Evolutionary conservation across 2,329 filamentous ascomycete genomes (phyloP).

Genomic region (Diaporthe australafricana): DNA sequence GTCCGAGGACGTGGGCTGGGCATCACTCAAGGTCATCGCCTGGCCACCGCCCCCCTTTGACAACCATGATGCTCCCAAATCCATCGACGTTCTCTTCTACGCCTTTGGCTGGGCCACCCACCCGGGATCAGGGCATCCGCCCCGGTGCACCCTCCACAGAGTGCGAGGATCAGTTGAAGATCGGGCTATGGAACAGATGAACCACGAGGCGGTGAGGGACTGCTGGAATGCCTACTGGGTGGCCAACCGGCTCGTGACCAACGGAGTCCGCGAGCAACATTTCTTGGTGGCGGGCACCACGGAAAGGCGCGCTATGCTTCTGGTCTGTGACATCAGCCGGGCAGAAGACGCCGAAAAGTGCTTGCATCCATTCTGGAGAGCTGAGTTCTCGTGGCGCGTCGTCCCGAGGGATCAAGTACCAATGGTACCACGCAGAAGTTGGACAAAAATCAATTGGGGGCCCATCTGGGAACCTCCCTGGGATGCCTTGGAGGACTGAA

Average conservation of each 20-base stretch:
- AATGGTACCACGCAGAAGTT: neutral
- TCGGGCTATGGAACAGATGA: constrained; percentile 27
- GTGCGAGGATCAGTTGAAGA: neutral
- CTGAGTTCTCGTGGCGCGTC: neutral
- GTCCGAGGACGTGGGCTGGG: constrained; percentile 22
- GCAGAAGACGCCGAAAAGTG: neutral
- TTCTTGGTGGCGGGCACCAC: constrained; percentile 8
- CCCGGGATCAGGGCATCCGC: neutral
- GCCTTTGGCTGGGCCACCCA: constrained; percentile 20
- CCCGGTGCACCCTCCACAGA: constrained; percentile 22
- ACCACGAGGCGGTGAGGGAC: constrained; percentile 24
- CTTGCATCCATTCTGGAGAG: constrained; percentile 15
- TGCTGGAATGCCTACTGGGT: constrained; percentile 29
- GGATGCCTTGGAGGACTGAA: neutral
- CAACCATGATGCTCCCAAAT: neutral
- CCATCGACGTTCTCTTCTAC: constrained; percentile 29
- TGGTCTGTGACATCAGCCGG: neutral
- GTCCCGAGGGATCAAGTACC: constrained; percentile 6
- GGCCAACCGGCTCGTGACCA: neutral
- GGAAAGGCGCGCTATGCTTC: neutral
- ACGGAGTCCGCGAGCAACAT: neutral
- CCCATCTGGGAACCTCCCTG: neutral
- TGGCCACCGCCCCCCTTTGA: neutral
- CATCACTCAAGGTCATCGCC: constrained; percentile 19
- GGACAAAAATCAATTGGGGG: neutral